Base-by-base conservation (phyloP, 2,329 filamentous ascomycete genomes). In the Verticillium nonalfalfae region DNA sequence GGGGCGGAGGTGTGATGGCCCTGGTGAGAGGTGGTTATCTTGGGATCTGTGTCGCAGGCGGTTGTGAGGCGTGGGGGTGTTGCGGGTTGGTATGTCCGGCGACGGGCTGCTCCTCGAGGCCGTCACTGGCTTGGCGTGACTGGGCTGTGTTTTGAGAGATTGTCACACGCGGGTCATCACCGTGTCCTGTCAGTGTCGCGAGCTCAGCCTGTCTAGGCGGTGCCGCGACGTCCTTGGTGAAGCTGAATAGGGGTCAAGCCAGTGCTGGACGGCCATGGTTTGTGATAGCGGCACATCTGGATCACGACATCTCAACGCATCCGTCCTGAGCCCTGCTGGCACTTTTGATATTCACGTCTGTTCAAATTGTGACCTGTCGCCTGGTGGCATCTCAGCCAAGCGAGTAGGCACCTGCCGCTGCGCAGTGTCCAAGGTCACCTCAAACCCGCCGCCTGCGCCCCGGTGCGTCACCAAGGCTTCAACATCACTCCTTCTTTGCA, bases 401-500 rank as follows among this genome's bases (percentile, higher is more conserved):
- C 4, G 9, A 14, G 36, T 38, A 38, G 36, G 6, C 36, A 14
- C 36, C 26, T 26, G 26, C 26, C 26, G 38, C 39, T 18, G 39
- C 39, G 7, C 4, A 14, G 3, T 26, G 26, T 26, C 26, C 26
- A 26, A 26, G 26, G 26, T 10, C 36, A 38, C 9, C 39, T 40
- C 15, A 6, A 40, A 14, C 39, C 39, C 6, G 39, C 10, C 39
- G 39, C 15, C 4, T 14, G 6, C n/a, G 39, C 39, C 39, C 21
- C 21, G 21, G 21, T 21, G 21, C 21, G 21, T 21, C 40, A 13
- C n/a, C 15, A 52, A 11, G 50, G 3, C 21, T 6, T 26, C 50
- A 54, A 3, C 26, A 72, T 75, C 69, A 76, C 64, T 69, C 71
- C 31, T 70, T 70, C 61, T 71, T 74, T 5, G 69, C 71, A 1